Evolutionary conservation across 1,139 yeast genomes (phyloP).

Genomic region (Geotrichum europaeum): DNA sequence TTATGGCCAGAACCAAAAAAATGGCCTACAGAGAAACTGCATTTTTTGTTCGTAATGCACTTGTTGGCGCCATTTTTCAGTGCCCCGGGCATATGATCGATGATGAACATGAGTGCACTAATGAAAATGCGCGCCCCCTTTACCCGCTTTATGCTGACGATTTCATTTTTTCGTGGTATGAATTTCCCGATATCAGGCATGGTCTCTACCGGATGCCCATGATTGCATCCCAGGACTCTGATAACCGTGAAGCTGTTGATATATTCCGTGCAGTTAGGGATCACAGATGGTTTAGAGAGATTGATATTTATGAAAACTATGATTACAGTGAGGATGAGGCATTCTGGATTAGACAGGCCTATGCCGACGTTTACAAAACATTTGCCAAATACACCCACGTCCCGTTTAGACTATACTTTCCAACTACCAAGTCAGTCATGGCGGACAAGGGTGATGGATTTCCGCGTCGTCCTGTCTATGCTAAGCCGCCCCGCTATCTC

Average conservation of each 20-base stretch:
- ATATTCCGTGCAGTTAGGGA: neutral
- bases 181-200: constrained; percentile 19
- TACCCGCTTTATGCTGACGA: constrained; percentile 25
- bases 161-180: constrained; percentile 19
- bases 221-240: constrained; percentile 14
- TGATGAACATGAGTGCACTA: constrained; percentile 22
- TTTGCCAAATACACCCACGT: constrained; percentile 2
- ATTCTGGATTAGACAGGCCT: constrained; percentile 1
- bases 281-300: constrained; percentile 18
- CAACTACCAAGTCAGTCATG: constrained; percentile 3
- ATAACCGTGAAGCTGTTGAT: constrained; percentile 15
- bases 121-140: constrained; percentile 23
- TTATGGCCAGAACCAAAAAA: constrained; percentile 52
- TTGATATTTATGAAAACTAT: constrained; percentile 20
- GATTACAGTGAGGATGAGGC: constrained; percentile 14
- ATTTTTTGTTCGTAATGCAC: constrained; percentile 49
- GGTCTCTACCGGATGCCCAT: constrained; percentile 14
- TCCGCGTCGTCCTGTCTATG: constrained; percentile 14
- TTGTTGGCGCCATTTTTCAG: constrained; percentile 58
- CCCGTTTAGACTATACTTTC: constrained; percentile 5
- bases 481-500: constrained; percentile 2
- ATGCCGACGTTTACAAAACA: constrained; percentile 3
- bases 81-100: constrained; percentile 39
- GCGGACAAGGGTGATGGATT: constrained; percentile 17
- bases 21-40: constrained; percentile 45